Conservation (phyloP, 2,329 filamentous ascomycete genomes). For the Sporothrix pseudoabietina region DNA sequence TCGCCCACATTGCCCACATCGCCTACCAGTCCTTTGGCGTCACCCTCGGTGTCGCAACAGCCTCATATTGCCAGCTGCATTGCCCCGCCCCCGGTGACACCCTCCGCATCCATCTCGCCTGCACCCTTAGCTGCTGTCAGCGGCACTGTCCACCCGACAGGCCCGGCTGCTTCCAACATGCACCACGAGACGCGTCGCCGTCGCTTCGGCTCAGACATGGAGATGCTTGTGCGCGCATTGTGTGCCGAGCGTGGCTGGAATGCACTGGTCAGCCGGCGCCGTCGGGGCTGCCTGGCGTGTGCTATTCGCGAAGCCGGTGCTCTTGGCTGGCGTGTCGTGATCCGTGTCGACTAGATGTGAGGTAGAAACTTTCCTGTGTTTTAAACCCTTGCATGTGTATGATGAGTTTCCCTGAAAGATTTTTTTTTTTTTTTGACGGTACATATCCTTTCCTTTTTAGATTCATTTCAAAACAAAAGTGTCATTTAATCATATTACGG, state of each 20-base stretch:
- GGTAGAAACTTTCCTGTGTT: not conserved
- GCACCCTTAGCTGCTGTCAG: not conserved
- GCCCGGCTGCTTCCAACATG: slow-evolving; percentile 50
- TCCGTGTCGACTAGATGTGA: slow-evolving; percentile 54
- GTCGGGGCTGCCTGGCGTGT: slow-evolving; percentile 71
- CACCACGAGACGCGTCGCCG: slow-evolving; percentile 59
- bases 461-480: not conserved
- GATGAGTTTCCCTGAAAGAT: not conserved
- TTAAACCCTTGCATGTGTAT: not conserved
- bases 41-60: not conserved
- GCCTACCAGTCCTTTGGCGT: not conserved
- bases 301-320: slow-evolving; percentile 74
- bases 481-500: not conserved
- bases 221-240: slow-evolving; percentile 70
- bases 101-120: not conserved
- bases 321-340: slow-evolving; percentile 68
- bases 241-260: slow-evolving; percentile 76
- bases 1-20: not conserved
- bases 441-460: not conserved
- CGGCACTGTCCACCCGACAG: not conserved
- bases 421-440: not conserved
- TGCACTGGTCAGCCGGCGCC: slow-evolving; percentile 67
- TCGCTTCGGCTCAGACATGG: slow-evolving; percentile 65
- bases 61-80: slow-evolving; percentile 13
- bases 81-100: not conserved